Conservation (phyloP, 1,284 basidiomycete genomes). For the Melampsora medusae region DNA sequence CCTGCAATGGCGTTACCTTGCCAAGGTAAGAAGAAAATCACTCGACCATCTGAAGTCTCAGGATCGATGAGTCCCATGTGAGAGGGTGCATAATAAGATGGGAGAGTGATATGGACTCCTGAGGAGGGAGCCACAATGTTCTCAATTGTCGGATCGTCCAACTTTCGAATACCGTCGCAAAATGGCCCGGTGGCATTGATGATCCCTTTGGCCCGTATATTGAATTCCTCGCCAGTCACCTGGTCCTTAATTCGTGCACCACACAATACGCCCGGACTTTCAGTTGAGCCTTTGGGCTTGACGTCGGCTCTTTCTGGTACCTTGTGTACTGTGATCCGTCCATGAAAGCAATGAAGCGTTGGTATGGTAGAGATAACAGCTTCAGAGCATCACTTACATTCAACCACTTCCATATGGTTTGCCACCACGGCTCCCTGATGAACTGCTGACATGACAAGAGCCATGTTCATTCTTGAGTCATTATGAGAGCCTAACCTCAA, state of each 20-base stretch:
- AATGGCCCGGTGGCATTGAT: constrained; percentile 98
- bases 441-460: constrained; percentile 87
- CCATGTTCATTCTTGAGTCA: constrained; percentile 96
- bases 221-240: constrained; percentile 77
- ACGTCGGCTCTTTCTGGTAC: constrained; percentile 54
- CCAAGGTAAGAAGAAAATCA: constrained; percentile 99
- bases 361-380: neutral
- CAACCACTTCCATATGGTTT: constrained; percentile 85
- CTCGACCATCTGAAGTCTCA: constrained; percentile 88
- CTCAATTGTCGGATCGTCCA: constrained; percentile 77
- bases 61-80: constrained; percentile 95
- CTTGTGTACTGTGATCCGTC: constrained; percentile 63
- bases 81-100: constrained; percentile 92
- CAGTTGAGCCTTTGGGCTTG: constrained; percentile 32
- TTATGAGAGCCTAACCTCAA: constrained; percentile 79
- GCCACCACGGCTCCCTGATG: constrained; percentile 83
- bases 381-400: constrained; percentile 49
- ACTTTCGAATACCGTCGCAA: constrained; percentile 76
- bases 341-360: neutral
- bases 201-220: constrained; percentile 81
- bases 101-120: constrained; percentile 93
- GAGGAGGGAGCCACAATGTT: constrained; percentile 89
- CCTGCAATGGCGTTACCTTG: constrained; percentile 96
- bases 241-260: constrained; percentile 79
- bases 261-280: constrained; percentile 60